Base-by-base conservation (phyloP, 495 filamentous ascomycete genomes). In the Lasiosphaeria hispida region DNA sequence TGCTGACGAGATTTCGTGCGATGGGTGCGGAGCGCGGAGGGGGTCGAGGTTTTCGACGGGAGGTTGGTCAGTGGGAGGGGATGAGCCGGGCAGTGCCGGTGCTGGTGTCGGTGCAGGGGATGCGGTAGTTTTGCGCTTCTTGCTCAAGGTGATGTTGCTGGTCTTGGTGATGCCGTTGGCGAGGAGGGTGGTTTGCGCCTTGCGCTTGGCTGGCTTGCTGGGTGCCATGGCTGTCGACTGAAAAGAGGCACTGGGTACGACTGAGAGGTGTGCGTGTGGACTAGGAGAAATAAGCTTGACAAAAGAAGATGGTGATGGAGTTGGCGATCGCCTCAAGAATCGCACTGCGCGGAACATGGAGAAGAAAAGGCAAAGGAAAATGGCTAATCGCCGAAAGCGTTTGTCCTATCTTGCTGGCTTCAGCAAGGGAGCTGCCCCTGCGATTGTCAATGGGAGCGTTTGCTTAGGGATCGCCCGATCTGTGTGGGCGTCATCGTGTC, bases 1-100 rank as follows among this genome's bases (percentile, higher is more conserved):
- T n/a, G 84, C 78, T 58, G 87, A 85, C 14, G 84, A 75, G 18
- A 83, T 70, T 18, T 71, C 53, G 14, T 71, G 60, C 47, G 72
- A 72, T 11, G 67, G 69, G 55, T 82, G 77, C 0, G 77, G 78
- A 19, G 62, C 44, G 4, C 67, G 69, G 10, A 80, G 55, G 11
- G 67, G 66, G 47, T 75, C 68, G 43, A 19, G 8, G 43, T 23
- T 19, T 45, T 45, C 0, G 17, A 15, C 14, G 18, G 18, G 43
- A 18, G 43, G 43, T 9, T 13, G 9, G 10, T 5, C 9, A 7
- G 15, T 10, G 41, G 41, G 43, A 11, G 17, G 8, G 18, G 7
- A 19, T 30, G 10, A 8, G 8, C 7, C 10, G 15, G 43, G 23
- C 5, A 5, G 23, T 30, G 23, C 23, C 23, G 23, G 23, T 5